These are phyloP conservation scores for Aspergillus pseudoterreus DNA, from an alignment of 2,329 filamentous ascomycete genomes.

Conservation along the genomic window DNA sequence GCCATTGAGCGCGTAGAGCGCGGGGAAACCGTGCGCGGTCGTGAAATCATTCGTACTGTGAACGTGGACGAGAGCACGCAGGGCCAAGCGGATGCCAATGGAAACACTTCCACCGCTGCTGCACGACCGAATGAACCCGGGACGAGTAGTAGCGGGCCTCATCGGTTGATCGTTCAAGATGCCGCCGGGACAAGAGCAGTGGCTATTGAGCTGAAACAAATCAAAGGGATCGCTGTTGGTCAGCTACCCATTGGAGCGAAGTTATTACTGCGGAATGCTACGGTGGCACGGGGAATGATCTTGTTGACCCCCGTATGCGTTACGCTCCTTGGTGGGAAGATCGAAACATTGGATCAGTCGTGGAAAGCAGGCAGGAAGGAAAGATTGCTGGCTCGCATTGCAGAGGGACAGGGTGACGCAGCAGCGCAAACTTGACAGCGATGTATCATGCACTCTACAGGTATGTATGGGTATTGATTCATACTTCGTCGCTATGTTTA, in stretches of 20 bases:
- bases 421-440: neutral
- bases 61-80: constrained; percentile 49
- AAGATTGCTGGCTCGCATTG: constrained; percentile 61
- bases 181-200: constrained; percentile 64
- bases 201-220: constrained; percentile 66
- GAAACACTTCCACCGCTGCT: constrained; percentile 11
- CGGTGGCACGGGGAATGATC: constrained; percentile 70
- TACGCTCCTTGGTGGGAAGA: constrained; percentile 78
- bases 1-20: constrained; percentile 55
- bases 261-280: constrained; percentile 64
- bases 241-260: constrained; percentile 73
- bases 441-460: neutral
- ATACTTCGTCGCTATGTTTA: neutral
- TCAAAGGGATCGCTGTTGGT: constrained; percentile 61
- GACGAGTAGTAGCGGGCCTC: constrained; percentile 52
- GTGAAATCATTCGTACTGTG: constrained; percentile 75
- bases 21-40: constrained; percentile 55
- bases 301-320: constrained; percentile 68
- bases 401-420: constrained; percentile 21
- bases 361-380: constrained; percentile 73
- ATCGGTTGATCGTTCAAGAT: constrained; percentile 82
- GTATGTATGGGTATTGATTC: neutral
- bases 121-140: constrained; percentile 13
- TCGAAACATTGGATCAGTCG: constrained; percentile 72
- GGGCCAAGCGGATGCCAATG: constrained; percentile 17